Evolutionary conservation across 1,284 basidiomycete genomes (phyloP).

Genomic region (Tilletia walkeri): DNA sequence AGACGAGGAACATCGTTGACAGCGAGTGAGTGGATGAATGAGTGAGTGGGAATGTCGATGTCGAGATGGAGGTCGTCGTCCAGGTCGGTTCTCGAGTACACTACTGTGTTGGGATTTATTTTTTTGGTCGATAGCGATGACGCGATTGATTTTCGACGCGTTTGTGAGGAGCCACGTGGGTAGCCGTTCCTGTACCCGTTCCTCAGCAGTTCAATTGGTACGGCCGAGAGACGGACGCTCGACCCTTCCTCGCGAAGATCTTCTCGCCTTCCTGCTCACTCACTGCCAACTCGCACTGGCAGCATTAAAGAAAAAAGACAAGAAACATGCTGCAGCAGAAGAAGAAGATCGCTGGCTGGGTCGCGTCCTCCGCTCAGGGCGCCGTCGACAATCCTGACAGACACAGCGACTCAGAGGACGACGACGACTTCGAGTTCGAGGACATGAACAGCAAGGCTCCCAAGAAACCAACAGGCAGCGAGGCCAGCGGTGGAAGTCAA

Average conservation of each 20-base stretch:
- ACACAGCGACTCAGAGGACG: slow-evolving; percentile 40
- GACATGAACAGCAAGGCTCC: slow-evolving; percentile 21
- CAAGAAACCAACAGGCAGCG: too few relatives aligned
- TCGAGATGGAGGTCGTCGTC: background rate
- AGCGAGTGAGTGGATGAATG: too few relatives aligned
- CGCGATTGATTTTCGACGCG: too few relatives aligned
- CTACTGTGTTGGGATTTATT: too few relatives aligned
- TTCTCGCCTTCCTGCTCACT: background rate
- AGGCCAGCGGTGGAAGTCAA: slow-evolving; percentile 27
- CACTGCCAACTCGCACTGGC: background rate
- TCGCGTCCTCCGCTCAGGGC: background rate
- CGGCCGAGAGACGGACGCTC: too few relatives aligned
- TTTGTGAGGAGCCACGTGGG: too few relatives aligned
- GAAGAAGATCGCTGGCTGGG: slow-evolving; percentile 13
- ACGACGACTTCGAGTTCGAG: slow-evolving; percentile 36
- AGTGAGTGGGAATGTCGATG: background rate
- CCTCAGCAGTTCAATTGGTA: too few relatives aligned
- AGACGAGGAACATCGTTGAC: slow-evolving; percentile 4
- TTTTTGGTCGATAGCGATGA: too few relatives aligned
- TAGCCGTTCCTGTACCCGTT: too few relatives aligned
- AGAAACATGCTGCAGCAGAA: slow-evolving; percentile 10
- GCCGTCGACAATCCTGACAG: background rate
- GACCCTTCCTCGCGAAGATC: background rate
- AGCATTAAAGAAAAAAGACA: too few relatives aligned
- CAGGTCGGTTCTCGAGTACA: too few relatives aligned